phyloP scores from a whole-genome alignment of 176 grass and related monocot species.

The Phyllostachys edulis region DNA sequence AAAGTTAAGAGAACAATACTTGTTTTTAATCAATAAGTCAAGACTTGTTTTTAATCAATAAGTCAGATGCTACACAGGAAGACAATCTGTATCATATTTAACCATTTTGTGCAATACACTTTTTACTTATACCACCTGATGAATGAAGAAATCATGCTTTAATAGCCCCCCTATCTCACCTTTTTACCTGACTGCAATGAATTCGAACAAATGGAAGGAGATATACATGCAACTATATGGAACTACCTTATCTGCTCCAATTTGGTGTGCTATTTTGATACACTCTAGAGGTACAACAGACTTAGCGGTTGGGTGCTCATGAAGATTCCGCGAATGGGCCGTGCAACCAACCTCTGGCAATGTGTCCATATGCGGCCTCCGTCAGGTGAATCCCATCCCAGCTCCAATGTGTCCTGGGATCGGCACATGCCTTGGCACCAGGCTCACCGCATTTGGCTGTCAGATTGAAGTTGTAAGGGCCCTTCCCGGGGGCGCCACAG shows the following conservation, averaged over 20 bases:
- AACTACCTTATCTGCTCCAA: conserved; percentile 24
- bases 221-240: conserved; percentile 35
- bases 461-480: conserved; percentile 86
- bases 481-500: conserved; percentile 54
- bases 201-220: conserved; percentile 19
- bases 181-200: conserved; percentile 14
- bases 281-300: conserved; percentile 23
- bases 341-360: conserved; percentile 76
- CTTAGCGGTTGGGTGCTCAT: conserved; percentile 16
- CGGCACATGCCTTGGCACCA: conserved; percentile 47
- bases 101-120: conserved; percentile 35
- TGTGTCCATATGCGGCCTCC: conserved; percentile 65
- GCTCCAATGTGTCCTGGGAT: conserved; percentile 75
- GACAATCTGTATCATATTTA: conserved; percentile 19
- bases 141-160: conserved; percentile 36
- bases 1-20: neutral
- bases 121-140: conserved; percentile 38
- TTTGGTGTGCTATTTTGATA: conserved; percentile 26
- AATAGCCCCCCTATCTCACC: conserved; percentile 13
- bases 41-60: conserved; percentile 1
- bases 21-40: neutral
- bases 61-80: conserved; percentile 10
- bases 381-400: conserved; percentile 96
- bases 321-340: conserved; percentile 59
- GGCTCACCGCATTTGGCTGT: conserved; percentile 69